Evolutionary conservation across 2,329 filamentous ascomycete genomes (phyloP), one percentile per base, ranked within the genome.

Genomic region (Bisporella sp.): DNA sequence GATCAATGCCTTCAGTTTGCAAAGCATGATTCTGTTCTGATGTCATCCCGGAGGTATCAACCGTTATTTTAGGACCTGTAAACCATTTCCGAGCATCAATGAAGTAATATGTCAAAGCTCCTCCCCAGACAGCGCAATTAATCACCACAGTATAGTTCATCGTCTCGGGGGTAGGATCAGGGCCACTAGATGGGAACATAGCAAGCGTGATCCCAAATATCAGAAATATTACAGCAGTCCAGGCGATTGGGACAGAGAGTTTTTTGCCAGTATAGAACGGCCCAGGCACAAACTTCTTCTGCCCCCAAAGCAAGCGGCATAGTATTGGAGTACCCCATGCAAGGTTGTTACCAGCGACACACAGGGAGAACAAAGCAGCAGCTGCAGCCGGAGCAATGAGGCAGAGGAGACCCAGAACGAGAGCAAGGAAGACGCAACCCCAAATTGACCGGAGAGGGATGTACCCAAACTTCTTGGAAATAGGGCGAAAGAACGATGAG

Each of bases 81-180:
- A 81, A 82, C 72, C 77, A 81, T 61, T 81, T 82, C 49, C 72
- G 68, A 5, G 78, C 79, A 65, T 77, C 72, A 30, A 78, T 55
- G 54, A 70, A 70, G 59, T 82, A 83, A 62, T 83, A 83, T 1
- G 69, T 46, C 57, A 81, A 62, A 0, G 74, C 71, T 1, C 78
- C 77, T 11, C 74, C 66, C 80, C 80, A 84, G 1, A 84, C 73
- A 4, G 73, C 73, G 33, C 70, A 71, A 54, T 82, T 82, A 52
- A 84, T 78, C 1, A 82, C 79, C 2, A 82, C 72, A 0, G 79
- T 82, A 59, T 83, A 84, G 57, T 84, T 84, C 80, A 84, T 83
- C 12, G 65, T 65, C 40, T 72, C 54, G 0, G 64, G 62, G 6
- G 67, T 70, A 1, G 79, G 78, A 57, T 74, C 66, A 31, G 79